A percentile compares a stretch with the other conserved stretches of the same genome.
phyloP scores from a whole-genome alignment of 371 early-diverging fungal genomes.

The Syncephalastrum monosporum region DNA sequence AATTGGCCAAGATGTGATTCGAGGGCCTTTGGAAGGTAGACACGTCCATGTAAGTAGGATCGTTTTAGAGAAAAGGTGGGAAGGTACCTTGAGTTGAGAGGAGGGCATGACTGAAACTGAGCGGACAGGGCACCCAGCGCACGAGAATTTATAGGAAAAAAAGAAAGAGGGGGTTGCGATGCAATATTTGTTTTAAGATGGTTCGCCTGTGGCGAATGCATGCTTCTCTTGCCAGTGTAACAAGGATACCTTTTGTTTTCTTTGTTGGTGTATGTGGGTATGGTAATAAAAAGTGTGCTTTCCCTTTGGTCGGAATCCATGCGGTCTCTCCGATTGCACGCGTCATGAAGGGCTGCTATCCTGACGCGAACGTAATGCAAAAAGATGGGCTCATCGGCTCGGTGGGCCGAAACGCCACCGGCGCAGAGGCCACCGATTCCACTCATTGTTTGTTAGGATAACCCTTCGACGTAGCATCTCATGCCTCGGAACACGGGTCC shows the following conservation, averaged over 20 bases:
- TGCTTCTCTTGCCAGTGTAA: conserved; percentile 7
- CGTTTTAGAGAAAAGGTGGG: not conserved
- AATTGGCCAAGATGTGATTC: conserved; percentile 12
- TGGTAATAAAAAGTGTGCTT: not conserved
- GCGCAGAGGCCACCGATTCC: too few species aligned
- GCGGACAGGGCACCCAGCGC: not conserved
- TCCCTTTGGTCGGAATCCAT: conserved; percentile 8
- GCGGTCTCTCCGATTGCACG: conserved; percentile 3
- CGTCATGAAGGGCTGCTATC: conserved; percentile 3
- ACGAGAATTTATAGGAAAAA: conserved; percentile 6
- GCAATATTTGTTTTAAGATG: conserved; percentile 10
- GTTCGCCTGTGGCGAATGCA: conserved; percentile 13
- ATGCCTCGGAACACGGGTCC: too few species aligned
- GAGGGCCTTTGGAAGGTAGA: conserved; percentile 6
- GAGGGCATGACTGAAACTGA: too few species aligned
- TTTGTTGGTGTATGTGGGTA: conserved; percentile 1
- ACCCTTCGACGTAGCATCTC: too few species aligned
- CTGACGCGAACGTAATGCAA: not conserved
- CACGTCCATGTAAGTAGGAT: not conserved
- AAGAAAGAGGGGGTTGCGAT: conserved; percentile 6
- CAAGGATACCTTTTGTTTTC: conserved; percentile 4
- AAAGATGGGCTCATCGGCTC: conserved; percentile 2
- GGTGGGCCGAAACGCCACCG: conserved; percentile 5
- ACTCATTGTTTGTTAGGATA: too few species aligned
- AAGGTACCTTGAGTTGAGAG: not conserved